These are phyloP conservation scores for Cymbopogon citratus DNA, from an alignment of 176 grass and related monocot species.

Conservation along the genomic window DNA sequence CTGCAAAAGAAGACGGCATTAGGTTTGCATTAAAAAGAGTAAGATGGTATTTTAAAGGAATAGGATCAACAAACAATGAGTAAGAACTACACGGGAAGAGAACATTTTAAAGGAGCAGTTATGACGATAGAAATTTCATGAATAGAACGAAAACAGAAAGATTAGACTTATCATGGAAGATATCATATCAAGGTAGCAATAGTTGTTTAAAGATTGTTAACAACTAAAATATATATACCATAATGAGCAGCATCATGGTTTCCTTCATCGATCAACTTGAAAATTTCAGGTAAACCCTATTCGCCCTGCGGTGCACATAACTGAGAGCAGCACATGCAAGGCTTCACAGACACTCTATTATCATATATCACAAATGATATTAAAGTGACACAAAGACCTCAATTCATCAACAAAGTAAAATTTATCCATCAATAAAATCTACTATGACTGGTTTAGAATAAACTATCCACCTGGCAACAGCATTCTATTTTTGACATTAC, in stretches of 20 bases:
- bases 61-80: neutral
- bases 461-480: neutral
- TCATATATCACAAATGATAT: neutral
- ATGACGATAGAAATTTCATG: neutral
- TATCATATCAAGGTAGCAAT: neutral
- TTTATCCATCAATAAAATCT: neutral
- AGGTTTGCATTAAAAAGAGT: neutral
- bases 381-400: neutral
- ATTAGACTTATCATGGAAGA: neutral
- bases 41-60: neutral
- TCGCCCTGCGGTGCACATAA: neutral
- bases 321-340: neutral
- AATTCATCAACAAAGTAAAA: neutral
- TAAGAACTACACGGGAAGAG: neutral
- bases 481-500: neutral
- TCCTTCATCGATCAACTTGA: neutral
- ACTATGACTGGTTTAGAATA: neutral
- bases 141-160: neutral
- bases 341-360: neutral
- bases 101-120: neutral
- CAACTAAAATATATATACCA: neutral
- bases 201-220: neutral
- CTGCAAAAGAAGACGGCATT: conserved; percentile 45
- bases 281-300: neutral
- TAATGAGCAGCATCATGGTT: neutral